Evolutionary conservation across 2,329 filamentous ascomycete species (phyloP).

Genomic region (Cercospora sp.): DNA sequence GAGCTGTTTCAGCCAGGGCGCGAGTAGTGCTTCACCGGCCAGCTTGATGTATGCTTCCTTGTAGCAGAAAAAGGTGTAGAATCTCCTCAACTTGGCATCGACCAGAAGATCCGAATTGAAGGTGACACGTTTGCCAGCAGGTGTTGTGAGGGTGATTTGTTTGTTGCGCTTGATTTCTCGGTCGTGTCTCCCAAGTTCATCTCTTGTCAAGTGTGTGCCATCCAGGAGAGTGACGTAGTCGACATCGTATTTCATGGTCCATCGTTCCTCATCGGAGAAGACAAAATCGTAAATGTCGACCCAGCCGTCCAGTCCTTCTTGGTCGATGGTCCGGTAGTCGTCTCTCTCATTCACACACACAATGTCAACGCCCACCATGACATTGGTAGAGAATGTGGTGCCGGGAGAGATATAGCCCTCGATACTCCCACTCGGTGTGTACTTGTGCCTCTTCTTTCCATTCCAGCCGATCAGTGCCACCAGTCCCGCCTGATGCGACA

Average conservation of each 20-base stretch:
- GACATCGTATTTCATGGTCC: constrained; percentile 60
- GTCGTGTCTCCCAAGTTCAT: constrained; percentile 47
- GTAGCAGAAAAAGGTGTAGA: constrained; percentile 77
- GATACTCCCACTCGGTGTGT: constrained; percentile 32
- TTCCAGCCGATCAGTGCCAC: constrained; percentile 64
- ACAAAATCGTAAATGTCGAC: constrained; percentile 73
- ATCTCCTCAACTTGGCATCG: constrained; percentile 65
- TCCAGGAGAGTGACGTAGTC: constrained; percentile 49
- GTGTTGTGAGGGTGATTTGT: constrained; percentile 42
- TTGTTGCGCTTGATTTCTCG: constrained; percentile 44
- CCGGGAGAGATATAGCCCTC: constrained; percentile 32
- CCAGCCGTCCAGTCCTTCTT: constrained; percentile 64
- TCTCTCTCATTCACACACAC: constrained; percentile 72
- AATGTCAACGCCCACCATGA: constrained; percentile 70
- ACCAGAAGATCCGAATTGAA: constrained; percentile 51
- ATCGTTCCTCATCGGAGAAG: constrained; percentile 63
- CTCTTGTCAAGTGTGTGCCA: constrained; percentile 43
- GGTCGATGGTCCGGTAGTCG: constrained; percentile 59
- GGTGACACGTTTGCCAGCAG: constrained; percentile 38
- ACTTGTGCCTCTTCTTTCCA: constrained; percentile 31
- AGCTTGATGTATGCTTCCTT: constrained; percentile 83
- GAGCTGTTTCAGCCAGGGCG: constrained; percentile 68
- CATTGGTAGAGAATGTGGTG: constrained; percentile 32
- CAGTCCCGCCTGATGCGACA: constrained; percentile 75
- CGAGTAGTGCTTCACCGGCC: constrained; percentile 74